phyloP scores from a whole-genome alignment of 2,329 filamentous ascomycete genomes.

The Colletotrichum brevisporum region DNA sequence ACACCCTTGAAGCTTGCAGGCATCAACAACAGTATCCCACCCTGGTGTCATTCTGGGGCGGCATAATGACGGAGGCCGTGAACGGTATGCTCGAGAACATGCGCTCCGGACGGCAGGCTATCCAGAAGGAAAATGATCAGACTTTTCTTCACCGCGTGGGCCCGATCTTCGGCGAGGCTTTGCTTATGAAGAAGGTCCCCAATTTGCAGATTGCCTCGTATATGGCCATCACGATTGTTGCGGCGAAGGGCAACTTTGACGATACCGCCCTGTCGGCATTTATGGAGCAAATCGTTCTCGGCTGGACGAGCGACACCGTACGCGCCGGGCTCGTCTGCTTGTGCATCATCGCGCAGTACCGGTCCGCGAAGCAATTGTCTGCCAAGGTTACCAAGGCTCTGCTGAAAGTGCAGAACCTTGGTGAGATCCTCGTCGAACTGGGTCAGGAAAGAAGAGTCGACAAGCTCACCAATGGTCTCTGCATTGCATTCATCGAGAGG shows the following conservation, averaged over 20 bases:
- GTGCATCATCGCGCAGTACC: constrained; percentile 85
- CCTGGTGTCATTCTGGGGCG: constrained; percentile 91
- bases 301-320: constrained; percentile 82
- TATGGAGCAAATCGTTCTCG: constrained; percentile 88
- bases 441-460: constrained; percentile 77
- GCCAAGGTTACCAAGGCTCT: constrained; percentile 78
- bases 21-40: constrained; percentile 81
- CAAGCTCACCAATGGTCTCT: constrained; percentile 80
- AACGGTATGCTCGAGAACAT: constrained; percentile 85
- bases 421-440: constrained; percentile 72
- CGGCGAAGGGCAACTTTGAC: constrained; percentile 83
- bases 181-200: constrained; percentile 81
- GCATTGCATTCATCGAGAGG: constrained; percentile 74
- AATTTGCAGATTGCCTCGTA: constrained; percentile 90
- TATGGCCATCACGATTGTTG: constrained; percentile 90
- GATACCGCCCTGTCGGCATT: constrained; percentile 86
- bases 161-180: constrained; percentile 81
- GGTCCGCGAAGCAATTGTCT: constrained; percentile 78
- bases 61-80: constrained; percentile 87
- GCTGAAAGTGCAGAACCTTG: constrained; percentile 73
- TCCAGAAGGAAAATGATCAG: constrained; percentile 87
- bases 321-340: constrained; percentile 84
- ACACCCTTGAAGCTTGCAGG: constrained; percentile 82
- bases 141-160: constrained; percentile 77
- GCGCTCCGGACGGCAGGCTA: constrained; percentile 80